These are phyloP conservation scores for Papilionanthe hybrid DNA, from an alignment of 116 monocot species.

Conservation along the genomic window DNA sequence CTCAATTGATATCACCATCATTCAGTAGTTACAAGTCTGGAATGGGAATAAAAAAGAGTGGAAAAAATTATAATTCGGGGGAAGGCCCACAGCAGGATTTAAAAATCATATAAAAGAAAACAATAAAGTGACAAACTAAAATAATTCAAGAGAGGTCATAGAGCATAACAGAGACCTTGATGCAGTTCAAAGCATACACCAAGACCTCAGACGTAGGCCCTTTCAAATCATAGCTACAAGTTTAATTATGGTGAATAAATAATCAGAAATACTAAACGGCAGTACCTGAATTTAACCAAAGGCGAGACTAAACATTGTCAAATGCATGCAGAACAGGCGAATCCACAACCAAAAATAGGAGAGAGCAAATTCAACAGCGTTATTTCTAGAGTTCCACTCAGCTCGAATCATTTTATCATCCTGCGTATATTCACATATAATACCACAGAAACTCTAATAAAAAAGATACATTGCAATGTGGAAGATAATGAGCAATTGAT, in stretches of 20 bases:
- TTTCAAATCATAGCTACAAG: too few relatives aligned
- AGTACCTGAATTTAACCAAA: neutral
- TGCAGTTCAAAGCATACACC: too few relatives aligned
- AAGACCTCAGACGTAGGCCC: too few relatives aligned
- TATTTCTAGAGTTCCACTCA: neutral
- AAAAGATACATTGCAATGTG: neutral
- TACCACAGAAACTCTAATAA: neutral
- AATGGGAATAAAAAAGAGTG: neutral
- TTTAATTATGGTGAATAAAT: too few relatives aligned
- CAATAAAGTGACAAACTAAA: neutral
- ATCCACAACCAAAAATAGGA: neutral
- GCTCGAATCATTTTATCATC: constrained; percentile 2
- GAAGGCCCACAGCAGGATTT: too few relatives aligned
- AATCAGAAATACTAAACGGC: neutral
- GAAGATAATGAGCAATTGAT: neutral
- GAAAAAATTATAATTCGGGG: neutral
- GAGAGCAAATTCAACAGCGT: neutral
- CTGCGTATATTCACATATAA: constrained; percentile 2
- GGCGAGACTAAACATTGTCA: neutral
- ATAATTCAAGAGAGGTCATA: neutral
- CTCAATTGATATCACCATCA: neutral
- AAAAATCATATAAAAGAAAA: neutral
- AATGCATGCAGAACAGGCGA: neutral
- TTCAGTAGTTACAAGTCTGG: neutral
- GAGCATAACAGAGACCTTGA: too few relatives aligned